Base-by-base conservation (phyloP, 768 basidiomycete species). In the Phylloporus sp. region DNA sequence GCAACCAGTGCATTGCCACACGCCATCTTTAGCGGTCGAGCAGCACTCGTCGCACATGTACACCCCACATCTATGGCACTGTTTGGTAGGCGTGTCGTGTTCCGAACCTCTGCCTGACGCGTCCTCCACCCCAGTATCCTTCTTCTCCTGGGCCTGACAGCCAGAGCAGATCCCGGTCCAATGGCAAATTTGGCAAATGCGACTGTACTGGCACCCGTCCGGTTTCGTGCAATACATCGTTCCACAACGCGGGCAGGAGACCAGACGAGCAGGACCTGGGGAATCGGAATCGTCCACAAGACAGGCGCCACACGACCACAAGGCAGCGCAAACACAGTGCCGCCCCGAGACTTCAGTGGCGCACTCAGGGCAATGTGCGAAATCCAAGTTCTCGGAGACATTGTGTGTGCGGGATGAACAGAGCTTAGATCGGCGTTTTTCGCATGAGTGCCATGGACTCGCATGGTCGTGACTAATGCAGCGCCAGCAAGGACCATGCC, bases 281-380 rank as follows among this genome's bases (percentile, higher is more conserved):
- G 1, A 4, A 5, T 6, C 4, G 21, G 15, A 4, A 20, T 11
- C 18, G 3, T 1, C 18, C 6, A 17, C 10, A n/a, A n/a, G 7
- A 13, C 47, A 48, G 4, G 37, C 9, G 15, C 22, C 10, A 3
- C 48, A 49, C 7, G 32, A 2, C 47, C 47, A 48, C 23, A 32
- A 9, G 22, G 29, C 14, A 2, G 35, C 35, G 5, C 47, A 48
- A n/a, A 9, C 24, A 27, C 48, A 49, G 20, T n/a, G 9, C 22
- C 8, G 29, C 3, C 36, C 48, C 6, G 17, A 1, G 10, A 9
- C 0, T n/a, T 38, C 18, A 3, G 24, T 4, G 20, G 44, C 3
- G 22, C 48, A 49, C 3, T 49, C 48, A 1, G 48, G 23, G 29
- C 35, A 48, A 38, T 13, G 28, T 5, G 38, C 34, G 14, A 10